phyloP scores from a whole-genome alignment of 441 rosid species.

The Populus trichocarpa region DNA sequence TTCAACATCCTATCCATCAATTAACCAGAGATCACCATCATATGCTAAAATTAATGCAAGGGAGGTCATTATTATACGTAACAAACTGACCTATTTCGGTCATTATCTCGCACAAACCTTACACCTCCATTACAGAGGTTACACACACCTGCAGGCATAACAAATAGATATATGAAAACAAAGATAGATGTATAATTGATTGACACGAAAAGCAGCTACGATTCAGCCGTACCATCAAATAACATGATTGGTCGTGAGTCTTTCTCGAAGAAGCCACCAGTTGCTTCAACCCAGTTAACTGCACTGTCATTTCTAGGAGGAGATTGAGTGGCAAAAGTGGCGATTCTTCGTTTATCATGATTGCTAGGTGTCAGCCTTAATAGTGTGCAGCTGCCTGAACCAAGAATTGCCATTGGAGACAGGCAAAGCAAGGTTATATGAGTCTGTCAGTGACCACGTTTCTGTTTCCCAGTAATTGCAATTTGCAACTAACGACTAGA shows the following conservation, averaged over 20 bases:
- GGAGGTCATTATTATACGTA: background rate
- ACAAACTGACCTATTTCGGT: conserved; percentile 53
- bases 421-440: background rate
- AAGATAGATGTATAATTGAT: background rate
- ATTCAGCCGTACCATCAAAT: conserved; percentile 55
- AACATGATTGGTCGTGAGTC: conserved; percentile 89
- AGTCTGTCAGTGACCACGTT: background rate
- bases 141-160: conserved; percentile 58
- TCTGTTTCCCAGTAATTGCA: background rate
- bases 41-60: background rate
- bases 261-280: conserved; percentile 62
- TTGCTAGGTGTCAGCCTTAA: conserved; percentile 17
- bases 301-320: conserved; percentile 24
- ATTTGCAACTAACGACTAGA: background rate
- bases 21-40: background rate
- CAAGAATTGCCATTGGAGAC: conserved; percentile 42
- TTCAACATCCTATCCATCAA: background rate
- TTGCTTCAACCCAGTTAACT: conserved; percentile 55
- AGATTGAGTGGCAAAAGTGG: conserved; percentile 38
- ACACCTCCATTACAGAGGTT: conserved; percentile 94
- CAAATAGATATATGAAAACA: background rate
- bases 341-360: conserved; percentile 24
- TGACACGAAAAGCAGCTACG: background rate
- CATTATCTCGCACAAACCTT: conserved; percentile 70
- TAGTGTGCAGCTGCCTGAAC: conserved; percentile 36